Evolutionary conservation across 176 grass and related monocot genomes (phyloP), one percentile per base, ranked within the genome.

Genomic region (Stipa capillata): DNA sequence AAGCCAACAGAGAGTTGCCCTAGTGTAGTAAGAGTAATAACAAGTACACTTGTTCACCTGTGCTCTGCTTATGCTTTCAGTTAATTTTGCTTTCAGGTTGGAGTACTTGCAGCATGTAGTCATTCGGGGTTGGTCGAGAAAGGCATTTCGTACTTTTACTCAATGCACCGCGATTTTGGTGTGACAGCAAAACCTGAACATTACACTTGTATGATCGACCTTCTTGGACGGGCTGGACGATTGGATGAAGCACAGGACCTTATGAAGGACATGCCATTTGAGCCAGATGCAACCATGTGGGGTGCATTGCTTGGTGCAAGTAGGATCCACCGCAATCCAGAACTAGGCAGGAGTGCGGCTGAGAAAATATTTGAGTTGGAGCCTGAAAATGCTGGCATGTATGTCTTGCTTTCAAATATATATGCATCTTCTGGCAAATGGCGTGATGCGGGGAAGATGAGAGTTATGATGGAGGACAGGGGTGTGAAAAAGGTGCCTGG

Each of bases 131-230:
- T 99, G 77, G 88, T 95, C 2, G 88, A 99, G 57, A 89, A 89
- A 81, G 96, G 96, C 34, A 87, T 98, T 79, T 82, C 90, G 45
- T 88, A 94, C 72, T 98, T 94, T 72, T 88, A 94, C 54, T 89
- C 90, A 3, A 93, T 95, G 92, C 78, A 93, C 53, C 40, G 6
- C 1, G 55, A 87, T 87, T 99, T 94, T 7, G 90, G 88, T 69
- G 83, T 98, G 74, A 79, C 83, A 72, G 83, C 92, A 72, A 95
- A 87, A 78, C 82, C 96, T 29, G 87, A 91, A 78, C 92, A 95
- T 49, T 95, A 95, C 69, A 95, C 96, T 76, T 98, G 96, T 80
- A 85, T 98, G 88, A 94, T 98, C 78, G 96, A 95, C 52, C 83
- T 98, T 63, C 92, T 98, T 39, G 92, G 96, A 28, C 85, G 92